These are phyloP conservation scores for Sugiyamaella japonica DNA, from an alignment of 1,139 yeast genomes.

Conservation along the genomic window DNA sequence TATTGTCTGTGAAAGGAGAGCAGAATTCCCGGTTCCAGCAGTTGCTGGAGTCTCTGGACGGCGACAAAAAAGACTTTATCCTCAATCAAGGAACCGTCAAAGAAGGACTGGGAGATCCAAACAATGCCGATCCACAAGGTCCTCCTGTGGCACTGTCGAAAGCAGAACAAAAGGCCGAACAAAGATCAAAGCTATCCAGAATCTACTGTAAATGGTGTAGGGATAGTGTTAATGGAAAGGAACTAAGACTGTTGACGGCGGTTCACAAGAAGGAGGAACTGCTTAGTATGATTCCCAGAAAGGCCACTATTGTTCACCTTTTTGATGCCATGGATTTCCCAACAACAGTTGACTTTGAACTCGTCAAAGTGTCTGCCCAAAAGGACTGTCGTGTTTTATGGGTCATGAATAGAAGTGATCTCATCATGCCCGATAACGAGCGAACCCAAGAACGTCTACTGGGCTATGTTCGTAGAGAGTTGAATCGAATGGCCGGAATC, in stretches of 20 bases:
- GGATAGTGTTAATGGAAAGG: conserved; percentile 19
- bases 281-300: conserved; percentile 48
- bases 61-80: conserved; percentile 27
- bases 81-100: conserved; percentile 23
- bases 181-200: conserved; percentile 18
- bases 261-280: conserved; percentile 26
- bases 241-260: conserved; percentile 23
- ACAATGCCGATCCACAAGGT: conserved; percentile 18
- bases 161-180: conserved; percentile 18
- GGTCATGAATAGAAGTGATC: conserved; percentile 61
- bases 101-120: conserved; percentile 13
- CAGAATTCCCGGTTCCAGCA: conserved; percentile 2
- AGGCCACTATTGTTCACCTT: conserved; percentile 58
- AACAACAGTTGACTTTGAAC: conserved; percentile 48
- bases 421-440: conserved; percentile 45
- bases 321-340: conserved; percentile 74
- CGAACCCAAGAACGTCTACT: conserved; percentile 44
- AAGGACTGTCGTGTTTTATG: conserved; percentile 45
- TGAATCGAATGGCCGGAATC: conserved; percentile 45
- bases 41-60: conserved; percentile 19
- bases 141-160: conserved; percentile 11
- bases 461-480: conserved; percentile 49
- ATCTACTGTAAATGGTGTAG: conserved; percentile 27
- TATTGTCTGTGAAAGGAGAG: conserved; percentile 5
- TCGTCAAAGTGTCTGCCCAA: conserved; percentile 44